Conservation (phyloP, 2,329 filamentous ascomycete species). For the Colletotrichum gloeosporioides region DNA sequence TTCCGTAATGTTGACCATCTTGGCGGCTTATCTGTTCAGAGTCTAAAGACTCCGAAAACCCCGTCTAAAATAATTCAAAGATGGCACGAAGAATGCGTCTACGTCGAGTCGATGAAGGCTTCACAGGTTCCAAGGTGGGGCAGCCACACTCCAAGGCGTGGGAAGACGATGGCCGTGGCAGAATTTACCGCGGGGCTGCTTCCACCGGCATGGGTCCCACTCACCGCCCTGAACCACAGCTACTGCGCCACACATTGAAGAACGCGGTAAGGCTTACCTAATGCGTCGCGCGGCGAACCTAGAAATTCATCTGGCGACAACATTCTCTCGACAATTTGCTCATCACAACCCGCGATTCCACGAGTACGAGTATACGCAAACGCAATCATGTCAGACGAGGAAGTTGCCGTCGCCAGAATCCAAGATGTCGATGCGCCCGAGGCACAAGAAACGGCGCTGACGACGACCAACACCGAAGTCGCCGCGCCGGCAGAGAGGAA, state of each 20-base stretch:
- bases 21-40: constrained; percentile 33
- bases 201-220: background rate
- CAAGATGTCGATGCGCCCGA: background rate
- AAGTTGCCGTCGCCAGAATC: background rate
- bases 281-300: background rate
- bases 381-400: constrained; percentile 17
- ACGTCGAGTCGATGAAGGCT: constrained; percentile 7
- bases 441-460: constrained; percentile 25
- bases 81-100: background rate
- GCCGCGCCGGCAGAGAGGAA: constrained; percentile 61
- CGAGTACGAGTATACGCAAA: background rate
- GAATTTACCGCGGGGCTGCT: constrained; percentile 23
- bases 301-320: background rate
- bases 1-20: constrained; percentile 99
- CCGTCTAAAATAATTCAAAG: background rate
- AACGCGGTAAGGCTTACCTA: background rate
- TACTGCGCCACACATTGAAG: constrained; percentile 13
- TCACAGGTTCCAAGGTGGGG: constrained; percentile 20
- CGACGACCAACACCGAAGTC: constrained; percentile 47
- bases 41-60: background rate
- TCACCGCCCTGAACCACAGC: background rate
- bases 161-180: constrained; percentile 7
- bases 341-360: background rate
- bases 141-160: constrained; percentile 1
- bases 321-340: background rate